Base-by-base conservation (phyloP, 1,139 yeast genomes). In the Geotrichum cucujoidarum region DNA sequence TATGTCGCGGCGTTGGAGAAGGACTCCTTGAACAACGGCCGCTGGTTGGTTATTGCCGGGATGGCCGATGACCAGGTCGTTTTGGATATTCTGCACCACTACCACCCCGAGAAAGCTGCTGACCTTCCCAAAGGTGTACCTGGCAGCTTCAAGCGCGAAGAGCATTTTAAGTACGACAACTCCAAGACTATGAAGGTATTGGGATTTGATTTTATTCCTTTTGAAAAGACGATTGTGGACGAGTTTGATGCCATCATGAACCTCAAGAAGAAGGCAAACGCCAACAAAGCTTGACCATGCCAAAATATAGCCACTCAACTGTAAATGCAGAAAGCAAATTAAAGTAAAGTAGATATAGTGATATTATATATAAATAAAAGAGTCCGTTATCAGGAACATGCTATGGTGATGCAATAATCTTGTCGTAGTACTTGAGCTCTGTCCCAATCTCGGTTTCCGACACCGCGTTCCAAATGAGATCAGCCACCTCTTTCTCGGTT, bases 401-500 rank as follows among this genome's bases (percentile, higher is more conserved):
- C n/a, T n/a, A n/a, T n/a, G n/a, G n/a, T n/a, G n/a, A n/a, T n/a
- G n/a, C n/a, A n/a, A 33, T 34, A 24, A 42, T 42, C 25, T 42
- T 42, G 27, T 17, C 32, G 36, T 21, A 42, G 30, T 35, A 35
- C 13, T 34, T 34, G 13, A 34, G 25, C 7, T 42, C 45, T 21
- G 29, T 11, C 22, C 25, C 25, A 17, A 32, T 10, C 17, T 8
- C n/a, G 21, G 6, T 6, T 4, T 11, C 37, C 4, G 37, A 43
- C 11, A 60, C 60, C 2, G 51, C 51, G 10, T 33, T 40, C 50
- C 51, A 48, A 10, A 66, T 57, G 14, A 63, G 62, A 4, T 50
- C 36, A 4, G 59, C 61, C 3, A 87, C 95, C 53, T 77, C 69
- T 1, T 78, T 82, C 6, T 83, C 77, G 50, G 76, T 71, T 1